Evolutionary conservation across 176 grass and related monocot genomes (phyloP).

Genomic region (Avena eriantha): DNA sequence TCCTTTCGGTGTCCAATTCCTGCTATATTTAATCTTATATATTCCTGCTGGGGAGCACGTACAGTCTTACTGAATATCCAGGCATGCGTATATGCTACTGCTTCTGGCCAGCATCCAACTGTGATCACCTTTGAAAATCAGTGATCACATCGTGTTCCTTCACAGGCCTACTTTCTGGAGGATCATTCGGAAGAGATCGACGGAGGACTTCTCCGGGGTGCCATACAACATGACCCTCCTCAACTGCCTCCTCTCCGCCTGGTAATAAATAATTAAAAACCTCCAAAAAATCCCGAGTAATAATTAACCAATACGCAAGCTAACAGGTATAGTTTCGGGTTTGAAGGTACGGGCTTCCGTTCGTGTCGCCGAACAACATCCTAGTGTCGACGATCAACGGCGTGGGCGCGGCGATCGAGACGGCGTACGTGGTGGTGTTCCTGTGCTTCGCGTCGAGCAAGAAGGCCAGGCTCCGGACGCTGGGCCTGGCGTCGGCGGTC

Average conservation of each 20-base stretch:
- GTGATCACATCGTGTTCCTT: not conserved
- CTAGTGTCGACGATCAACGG: conserved; percentile 95
- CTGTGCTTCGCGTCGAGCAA: conserved; percentile 60
- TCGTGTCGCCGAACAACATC: conserved; percentile 94
- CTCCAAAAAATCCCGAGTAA: not conserved
- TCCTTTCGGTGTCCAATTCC: not conserved
- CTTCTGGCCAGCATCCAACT: not conserved
- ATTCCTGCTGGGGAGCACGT: not conserved
- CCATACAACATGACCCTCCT: conserved; percentile 96
- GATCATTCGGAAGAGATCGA: conserved; percentile 73
- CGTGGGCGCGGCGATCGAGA: conserved; percentile 68
- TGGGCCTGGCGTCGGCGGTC: conserved; percentile 62
- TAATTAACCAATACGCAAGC: too few relatives aligned
- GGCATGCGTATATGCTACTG: too few relatives aligned
- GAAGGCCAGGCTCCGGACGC: conserved; percentile 56
- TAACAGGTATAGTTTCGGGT: too few relatives aligned
- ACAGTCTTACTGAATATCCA: not conserved
- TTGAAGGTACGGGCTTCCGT: conserved; percentile 76
- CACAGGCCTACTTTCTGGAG: conserved; percentile 84
- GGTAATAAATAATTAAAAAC: conserved; percentile 43
- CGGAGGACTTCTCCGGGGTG: conserved; percentile 91
- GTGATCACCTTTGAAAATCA: too few relatives aligned
- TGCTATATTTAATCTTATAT: not conserved
- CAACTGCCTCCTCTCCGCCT: conserved; percentile 96
- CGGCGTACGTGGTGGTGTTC: conserved; percentile 78